Evolutionary conservation across 2,329 filamentous ascomycete genomes (phyloP).

Genomic region (Paraphoma sp.): DNA sequence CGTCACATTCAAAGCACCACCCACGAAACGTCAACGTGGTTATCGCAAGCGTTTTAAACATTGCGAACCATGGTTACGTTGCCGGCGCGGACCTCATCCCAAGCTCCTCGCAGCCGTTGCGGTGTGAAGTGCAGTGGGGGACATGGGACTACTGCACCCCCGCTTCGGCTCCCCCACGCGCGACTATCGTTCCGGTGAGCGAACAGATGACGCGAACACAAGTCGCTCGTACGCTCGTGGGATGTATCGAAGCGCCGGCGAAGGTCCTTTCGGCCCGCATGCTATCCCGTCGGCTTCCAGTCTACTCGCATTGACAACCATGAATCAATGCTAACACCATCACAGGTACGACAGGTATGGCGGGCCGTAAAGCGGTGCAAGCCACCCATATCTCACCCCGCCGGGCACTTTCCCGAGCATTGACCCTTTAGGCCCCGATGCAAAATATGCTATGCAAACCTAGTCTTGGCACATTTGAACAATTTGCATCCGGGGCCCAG

Average conservation of each 20-base stretch:
- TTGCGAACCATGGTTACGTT: conserved; percentile 7
- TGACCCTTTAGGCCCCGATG: too few relatives aligned
- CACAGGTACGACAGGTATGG: conserved; percentile 43
- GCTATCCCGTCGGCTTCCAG: not conserved
- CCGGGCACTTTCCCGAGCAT: too few relatives aligned
- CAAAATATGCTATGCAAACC: too few relatives aligned
- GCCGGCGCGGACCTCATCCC: not conserved
- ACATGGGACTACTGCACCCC: conserved; percentile 11
- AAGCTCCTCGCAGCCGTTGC: not conserved
- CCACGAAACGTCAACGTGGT: not conserved
- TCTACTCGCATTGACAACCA: not conserved
- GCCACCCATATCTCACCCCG: too few relatives aligned
- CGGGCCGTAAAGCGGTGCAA: conserved; percentile 27
- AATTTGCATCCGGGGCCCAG: too few relatives aligned
- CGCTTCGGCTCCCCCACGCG: conserved; percentile 19
- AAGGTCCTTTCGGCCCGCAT: not conserved
- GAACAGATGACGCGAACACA: not conserved
- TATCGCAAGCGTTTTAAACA: conserved; percentile 7
- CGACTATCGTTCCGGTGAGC: not conserved
- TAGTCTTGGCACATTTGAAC: too few relatives aligned
- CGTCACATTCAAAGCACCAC: not conserved
- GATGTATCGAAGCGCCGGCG: not conserved
- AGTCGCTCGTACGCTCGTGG: not conserved
- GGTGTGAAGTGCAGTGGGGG: conserved; percentile 8
- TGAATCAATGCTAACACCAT: conserved; percentile 14